These are phyloP conservation scores for Yamadazyma spencermartinsiae DNA, from an alignment of 1,139 yeast genomes.

Conservation along the genomic window DNA sequence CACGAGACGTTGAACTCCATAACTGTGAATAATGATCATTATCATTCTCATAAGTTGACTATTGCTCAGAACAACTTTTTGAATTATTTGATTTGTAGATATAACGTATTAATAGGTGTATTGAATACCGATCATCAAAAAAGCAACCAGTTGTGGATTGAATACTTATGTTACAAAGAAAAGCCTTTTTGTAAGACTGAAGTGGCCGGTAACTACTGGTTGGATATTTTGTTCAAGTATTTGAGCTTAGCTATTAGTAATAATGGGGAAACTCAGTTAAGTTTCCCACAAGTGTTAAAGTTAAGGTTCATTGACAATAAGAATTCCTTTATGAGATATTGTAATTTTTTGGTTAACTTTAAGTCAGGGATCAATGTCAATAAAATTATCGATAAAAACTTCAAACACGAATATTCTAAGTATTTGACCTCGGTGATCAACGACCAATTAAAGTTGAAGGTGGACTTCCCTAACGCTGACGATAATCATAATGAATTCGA, in stretches of 20 bases:
- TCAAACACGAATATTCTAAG: conserved; percentile 32
- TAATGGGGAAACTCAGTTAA: conserved; percentile 21
- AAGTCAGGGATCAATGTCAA: conserved; percentile 15
- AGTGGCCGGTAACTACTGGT: conserved; percentile 42
- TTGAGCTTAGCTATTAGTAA: conserved; percentile 25
- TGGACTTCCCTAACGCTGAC: conserved; percentile 36
- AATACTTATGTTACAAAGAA: conserved; percentile 27
- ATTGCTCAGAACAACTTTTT: conserved; percentile 25
- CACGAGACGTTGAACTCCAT: conserved; percentile 19
- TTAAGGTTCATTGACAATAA: conserved; percentile 29
- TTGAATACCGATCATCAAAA: conserved; percentile 17
- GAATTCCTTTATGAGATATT: conserved; percentile 27
- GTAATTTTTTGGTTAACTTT: conserved; percentile 31
- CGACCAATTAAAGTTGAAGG: conserved; percentile 12
- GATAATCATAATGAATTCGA: conserved; percentile 21
- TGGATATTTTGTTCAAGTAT: conserved; percentile 30
- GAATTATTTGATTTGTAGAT: conserved; percentile 38
- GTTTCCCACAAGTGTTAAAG: conserved; percentile 22
- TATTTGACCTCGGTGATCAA: conserved; percentile 24
- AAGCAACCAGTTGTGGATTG: conserved; percentile 30
- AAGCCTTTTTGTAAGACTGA: conserved; percentile 35
- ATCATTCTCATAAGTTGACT: conserved; percentile 15
- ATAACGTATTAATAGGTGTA: conserved; percentile 36
- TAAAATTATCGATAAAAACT: conserved; percentile 21
- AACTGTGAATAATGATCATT: conserved; percentile 16